A percentile compares a stretch with the other conserved stretches of the same genome.
These are phyloP conservation scores for Borealophlyctis nickersoniae DNA, from an alignment of 192 early-diverging fungal genomes.

Conservation along the genomic window DNA sequence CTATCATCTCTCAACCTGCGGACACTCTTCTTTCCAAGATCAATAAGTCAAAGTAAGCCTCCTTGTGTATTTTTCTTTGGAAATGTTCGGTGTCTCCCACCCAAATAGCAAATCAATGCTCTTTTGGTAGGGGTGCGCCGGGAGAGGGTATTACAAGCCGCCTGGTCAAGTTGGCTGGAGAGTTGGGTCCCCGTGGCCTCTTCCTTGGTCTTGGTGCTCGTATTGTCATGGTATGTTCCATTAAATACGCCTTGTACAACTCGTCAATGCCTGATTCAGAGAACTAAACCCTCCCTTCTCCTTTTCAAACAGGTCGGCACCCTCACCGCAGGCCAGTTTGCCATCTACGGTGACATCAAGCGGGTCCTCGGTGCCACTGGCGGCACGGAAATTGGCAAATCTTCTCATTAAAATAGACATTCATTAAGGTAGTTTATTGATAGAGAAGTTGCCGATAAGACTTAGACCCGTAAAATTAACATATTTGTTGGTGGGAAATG, in stretches of 20 bases:
- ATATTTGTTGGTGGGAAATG: too few relatives aligned
- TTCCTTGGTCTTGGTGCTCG: constrained; percentile 63
- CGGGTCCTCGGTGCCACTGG: neutral
- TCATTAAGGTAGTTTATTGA: too few relatives aligned
- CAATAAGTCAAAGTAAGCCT: constrained; percentile 49
- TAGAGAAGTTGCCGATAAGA: too few relatives aligned
- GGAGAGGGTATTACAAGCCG: constrained; percentile 53
- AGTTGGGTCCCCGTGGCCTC: constrained; percentile 56
- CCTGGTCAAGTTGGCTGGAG: constrained; percentile 46
- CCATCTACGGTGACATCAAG: constrained; percentile 45
- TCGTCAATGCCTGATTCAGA: too few relatives aligned
- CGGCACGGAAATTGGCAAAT: neutral
- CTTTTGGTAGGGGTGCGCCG: constrained; percentile 40
- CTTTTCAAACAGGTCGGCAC: neutral
- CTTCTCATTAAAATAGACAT: too few relatives aligned
- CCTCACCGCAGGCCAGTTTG: constrained; percentile 44
- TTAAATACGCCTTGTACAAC: too few relatives aligned
- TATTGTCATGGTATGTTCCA: constrained; percentile 68
- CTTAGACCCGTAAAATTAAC: too few relatives aligned
- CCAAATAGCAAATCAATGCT: neutral
- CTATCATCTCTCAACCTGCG: constrained; percentile 82
- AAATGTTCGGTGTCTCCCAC: too few relatives aligned
- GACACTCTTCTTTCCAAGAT: constrained; percentile 76
- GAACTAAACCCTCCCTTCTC: too few relatives aligned
- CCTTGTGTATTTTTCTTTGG: too few relatives aligned